Conservation (phyloP, 768 basidiomycete genomes). For the Sutorius australiensis region DNA sequence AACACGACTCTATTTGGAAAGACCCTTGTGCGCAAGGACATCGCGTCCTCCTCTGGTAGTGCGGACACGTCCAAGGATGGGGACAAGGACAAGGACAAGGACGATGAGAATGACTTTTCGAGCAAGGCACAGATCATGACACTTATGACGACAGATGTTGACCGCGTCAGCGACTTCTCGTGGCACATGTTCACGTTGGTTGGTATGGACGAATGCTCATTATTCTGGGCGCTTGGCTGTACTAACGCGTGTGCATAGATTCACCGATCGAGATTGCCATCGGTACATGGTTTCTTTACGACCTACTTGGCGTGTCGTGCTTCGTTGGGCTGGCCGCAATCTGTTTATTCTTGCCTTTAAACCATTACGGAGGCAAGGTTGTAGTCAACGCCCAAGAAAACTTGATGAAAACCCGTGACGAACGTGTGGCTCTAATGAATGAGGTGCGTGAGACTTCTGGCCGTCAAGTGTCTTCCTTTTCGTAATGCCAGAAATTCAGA, state of each 20-base stretch:
- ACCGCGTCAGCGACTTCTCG: constrained; percentile 80
- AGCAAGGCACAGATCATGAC: constrained; percentile 87
- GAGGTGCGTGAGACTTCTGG: constrained; percentile 41
- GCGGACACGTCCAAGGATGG: constrained; percentile 23
- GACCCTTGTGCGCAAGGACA: constrained; percentile 80
- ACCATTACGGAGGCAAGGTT: constrained; percentile 79
- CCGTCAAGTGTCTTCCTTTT: background rate
- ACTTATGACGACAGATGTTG: constrained; percentile 92
- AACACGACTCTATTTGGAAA: constrained; percentile 85
- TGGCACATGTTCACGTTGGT: constrained; percentile 76
- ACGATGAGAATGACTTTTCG: constrained; percentile 53
- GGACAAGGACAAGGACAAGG: constrained; percentile 16
- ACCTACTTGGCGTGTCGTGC: constrained; percentile 72
- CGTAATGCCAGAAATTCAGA: constrained; percentile 31
- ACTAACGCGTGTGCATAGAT: constrained; percentile 38
- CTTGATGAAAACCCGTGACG: constrained; percentile 89
- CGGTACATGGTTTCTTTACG: constrained; percentile 73
- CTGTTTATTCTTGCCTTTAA: constrained; percentile 69
- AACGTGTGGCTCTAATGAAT: constrained; percentile 89
- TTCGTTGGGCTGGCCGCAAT: constrained; percentile 77
- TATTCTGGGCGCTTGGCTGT: background rate
- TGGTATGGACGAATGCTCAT: constrained; percentile 38
- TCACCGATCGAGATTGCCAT: constrained; percentile 75
- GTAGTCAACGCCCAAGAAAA: constrained; percentile 77
- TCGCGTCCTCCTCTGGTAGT: constrained; percentile 58